Base-by-base conservation (phyloP, 352 stramenopile genomes). In the Phytopythium chamaehyphon region DNA sequence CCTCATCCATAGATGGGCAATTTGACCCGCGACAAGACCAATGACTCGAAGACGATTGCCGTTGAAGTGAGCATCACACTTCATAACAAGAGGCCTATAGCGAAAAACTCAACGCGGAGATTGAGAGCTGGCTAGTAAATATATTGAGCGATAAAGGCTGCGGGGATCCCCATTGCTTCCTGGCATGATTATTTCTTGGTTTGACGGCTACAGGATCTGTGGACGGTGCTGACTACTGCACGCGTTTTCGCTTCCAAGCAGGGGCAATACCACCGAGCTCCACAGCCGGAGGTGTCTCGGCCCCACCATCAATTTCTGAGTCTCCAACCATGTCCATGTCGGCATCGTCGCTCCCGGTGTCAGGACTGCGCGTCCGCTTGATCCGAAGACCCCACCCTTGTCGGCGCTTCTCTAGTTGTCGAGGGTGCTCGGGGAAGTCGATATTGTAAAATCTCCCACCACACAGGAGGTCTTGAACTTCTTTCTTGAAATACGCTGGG, bases 401-500 rank as follows among this genome's bases (percentile, higher is more conserved):
- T 31, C 65, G 57, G 38, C 64, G 65, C 47, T 81, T 84, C 46
- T 85, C 77, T 14, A 83, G 43, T 38, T 84, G 71, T 15, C 77
- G 73, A 21, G 73, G 69, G 42, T 91, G 80, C 19, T 56, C 35
- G 7, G 75, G 71, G 43, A 89, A 91, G 4, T 86, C 69, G n/a
- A 81, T 47, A 22, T 74, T 72, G 59, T 86, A 85, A 47, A 62
- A 86, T 19, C 40, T 75, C 26, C 77, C 77, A 1, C 80, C 77
- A 49, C 64, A 84, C 1, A 90, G 60, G 36, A 91, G 84, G 37
- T 81, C 66, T 56, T 91, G 80, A 35, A 75, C 61, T 39, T 84
- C 65, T 39, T 55, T 64, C 43, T 73, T 84, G 44, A 86, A 89
- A 7, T 60, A 56, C 6, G 48, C 47, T 0, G 79, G 65, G 39